phyloP scores from a whole-genome alignment of 768 basidiomycete genomes.

The Leccinum obscurum region DNA sequence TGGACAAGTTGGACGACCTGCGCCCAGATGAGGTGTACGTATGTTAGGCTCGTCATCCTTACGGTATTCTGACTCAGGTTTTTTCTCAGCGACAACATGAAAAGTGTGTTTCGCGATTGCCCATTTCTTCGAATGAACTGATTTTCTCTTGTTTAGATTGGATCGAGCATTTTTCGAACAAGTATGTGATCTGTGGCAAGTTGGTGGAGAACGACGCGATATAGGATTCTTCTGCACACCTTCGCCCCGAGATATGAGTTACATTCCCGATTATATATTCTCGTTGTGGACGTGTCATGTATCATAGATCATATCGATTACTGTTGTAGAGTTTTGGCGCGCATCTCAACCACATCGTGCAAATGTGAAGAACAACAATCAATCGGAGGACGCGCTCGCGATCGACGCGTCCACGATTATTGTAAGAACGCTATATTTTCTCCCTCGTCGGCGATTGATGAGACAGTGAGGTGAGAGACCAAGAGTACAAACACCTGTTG shows the following conservation, averaged over 20 bases:
- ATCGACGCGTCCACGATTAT: not conserved
- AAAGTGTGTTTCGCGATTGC: constrained; percentile 43
- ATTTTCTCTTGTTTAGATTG: constrained; percentile 54
- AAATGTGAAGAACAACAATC: not conserved
- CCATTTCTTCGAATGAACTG: constrained; percentile 1
- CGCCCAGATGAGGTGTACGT: constrained; percentile 80
- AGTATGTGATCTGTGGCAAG: constrained; percentile 88
- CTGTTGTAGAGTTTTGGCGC: constrained; percentile 3
- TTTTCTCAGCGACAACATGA: constrained; percentile 84
- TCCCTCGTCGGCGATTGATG: not conserved
- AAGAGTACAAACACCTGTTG: not conserved
- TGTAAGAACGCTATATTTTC: not conserved
- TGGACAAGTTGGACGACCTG: constrained; percentile 83
- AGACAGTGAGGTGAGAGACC: not conserved
- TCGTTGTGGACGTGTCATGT: constrained; percentile 9
- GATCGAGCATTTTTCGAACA: constrained; percentile 92
- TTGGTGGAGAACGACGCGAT: constrained; percentile 77
- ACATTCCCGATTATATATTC: not conserved
- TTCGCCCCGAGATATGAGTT: not conserved
- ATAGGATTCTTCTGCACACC: constrained; percentile 7
- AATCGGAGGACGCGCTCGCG: not conserved
- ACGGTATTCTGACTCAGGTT: not conserved
- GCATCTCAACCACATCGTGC: not conserved
- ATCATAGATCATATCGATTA: constrained; percentile 6
- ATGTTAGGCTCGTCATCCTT: not conserved